phyloP scores from a whole-genome alignment of 352 stramenopile species.

The Pythium sp. region DNA sequence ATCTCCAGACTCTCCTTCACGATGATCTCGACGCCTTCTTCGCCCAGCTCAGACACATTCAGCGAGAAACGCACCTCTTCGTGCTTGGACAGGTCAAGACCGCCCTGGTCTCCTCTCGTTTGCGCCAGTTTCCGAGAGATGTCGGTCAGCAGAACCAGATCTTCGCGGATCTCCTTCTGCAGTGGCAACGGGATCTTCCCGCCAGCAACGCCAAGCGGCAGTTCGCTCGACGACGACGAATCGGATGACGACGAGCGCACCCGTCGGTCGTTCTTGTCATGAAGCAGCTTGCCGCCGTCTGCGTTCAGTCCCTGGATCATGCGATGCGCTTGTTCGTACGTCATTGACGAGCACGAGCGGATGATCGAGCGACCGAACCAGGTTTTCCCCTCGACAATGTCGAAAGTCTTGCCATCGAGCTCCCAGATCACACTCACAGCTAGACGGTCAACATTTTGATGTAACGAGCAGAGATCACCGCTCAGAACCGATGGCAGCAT shows the following conservation, averaged over 20 bases:
- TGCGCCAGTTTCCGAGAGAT: slow-evolving; percentile 62
- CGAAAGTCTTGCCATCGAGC: slow-evolving; percentile 64
- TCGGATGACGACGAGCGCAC: slow-evolving; percentile 11
- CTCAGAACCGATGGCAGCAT: slow-evolving; percentile 92
- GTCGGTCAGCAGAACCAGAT: slow-evolving; percentile 58
- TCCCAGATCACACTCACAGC: slow-evolving; percentile 93
- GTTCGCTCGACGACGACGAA: background rate
- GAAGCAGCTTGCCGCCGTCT: slow-evolving; percentile 38
- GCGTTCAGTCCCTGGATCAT: slow-evolving; percentile 66
- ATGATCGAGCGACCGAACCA: slow-evolving; percentile 95
- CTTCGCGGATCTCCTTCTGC: slow-evolving; percentile 48
- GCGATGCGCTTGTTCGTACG: slow-evolving; percentile 80
- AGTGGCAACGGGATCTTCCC: slow-evolving; percentile 55
- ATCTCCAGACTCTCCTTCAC: slow-evolving; percentile 92
- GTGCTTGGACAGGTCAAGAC: slow-evolving; percentile 76
- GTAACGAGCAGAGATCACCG: slow-evolving; percentile 89
- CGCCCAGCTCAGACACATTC: slow-evolving; percentile 62
- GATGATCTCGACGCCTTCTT: slow-evolving; percentile 80
- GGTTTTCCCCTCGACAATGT: slow-evolving; percentile 52
- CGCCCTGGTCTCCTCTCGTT: slow-evolving; percentile 60
- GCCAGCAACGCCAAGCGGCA: slow-evolving; percentile 50
- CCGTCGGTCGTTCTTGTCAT: slow-evolving; percentile 14
- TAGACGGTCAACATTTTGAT: slow-evolving; percentile 86
- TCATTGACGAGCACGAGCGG: slow-evolving; percentile 91
- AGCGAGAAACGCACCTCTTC: slow-evolving; percentile 86